Base-by-base conservation (phyloP, 192 early-diverging fungal genomes). In the Gamsiella multidivaricata region DNA sequence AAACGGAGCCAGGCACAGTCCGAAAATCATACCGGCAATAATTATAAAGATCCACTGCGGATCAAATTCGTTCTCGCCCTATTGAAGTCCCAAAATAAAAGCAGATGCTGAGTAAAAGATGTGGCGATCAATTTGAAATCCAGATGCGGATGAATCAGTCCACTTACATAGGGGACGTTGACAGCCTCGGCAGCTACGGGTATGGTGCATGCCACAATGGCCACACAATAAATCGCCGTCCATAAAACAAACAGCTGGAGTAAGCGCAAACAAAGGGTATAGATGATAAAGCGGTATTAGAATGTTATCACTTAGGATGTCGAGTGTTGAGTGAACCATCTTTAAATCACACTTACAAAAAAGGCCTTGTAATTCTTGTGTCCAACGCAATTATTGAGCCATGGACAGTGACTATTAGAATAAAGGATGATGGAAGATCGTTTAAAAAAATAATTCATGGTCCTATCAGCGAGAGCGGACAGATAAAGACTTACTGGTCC, bases 341-440 rank as follows among this genome's bases (percentile, higher is more conserved):
- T 9, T 31, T 29, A 7, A 37, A 11, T 55, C 15, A 10, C 10
- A 45, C 72, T 37, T 67, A 75, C 72, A 53, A 60, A 75, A 41
- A 82, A 82, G 14, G 47, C 70, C 47, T 82, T 82, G 55, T 82
- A 76, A 39, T 82, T 82, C 7, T 60, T 65, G 39, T 70, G 68
- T 28, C 81, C 81, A 45, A 82, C 78, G 25, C 81, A 82, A 45
- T 82, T 82, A 53, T 82, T 82, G 45, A 82, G 68, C 80, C 81
- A 82, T 14, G 81, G 81, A 42, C 81, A 82, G 34, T 82, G 81
- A 31, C 80, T 81, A 61, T 52, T 0, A 54, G 31, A 11, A 65
- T 17, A 22, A 37, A 31, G 22, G 25, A 37, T 25, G 2, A 34
- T 39, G 29, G n/a, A 34, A 15, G 18, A 52, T 54, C 23, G 32